Evolutionary conservation across 1,284 basidiomycete genomes (phyloP).

Genomic region (Vanrija sp.): DNA sequence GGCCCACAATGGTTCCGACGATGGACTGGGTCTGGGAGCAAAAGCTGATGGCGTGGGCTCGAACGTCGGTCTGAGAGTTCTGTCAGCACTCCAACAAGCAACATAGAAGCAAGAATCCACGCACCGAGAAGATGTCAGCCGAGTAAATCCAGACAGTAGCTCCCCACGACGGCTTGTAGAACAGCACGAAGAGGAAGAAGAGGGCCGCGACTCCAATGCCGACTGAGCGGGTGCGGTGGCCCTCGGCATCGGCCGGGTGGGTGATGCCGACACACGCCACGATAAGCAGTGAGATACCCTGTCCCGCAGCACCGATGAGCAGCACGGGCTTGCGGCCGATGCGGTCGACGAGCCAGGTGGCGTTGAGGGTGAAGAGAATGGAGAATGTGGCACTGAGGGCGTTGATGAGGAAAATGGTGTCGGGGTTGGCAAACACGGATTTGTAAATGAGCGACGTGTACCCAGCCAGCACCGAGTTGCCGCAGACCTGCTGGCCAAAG

Average conservation of each 20-base stretch:
- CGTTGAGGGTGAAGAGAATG: slow-evolving; percentile 19
- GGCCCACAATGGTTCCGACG: slow-evolving; percentile 17
- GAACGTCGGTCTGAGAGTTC: slow-evolving; percentile 10
- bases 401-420: slow-evolving; percentile 23
- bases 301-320: slow-evolving; percentile 13
- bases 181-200: slow-evolving; percentile 16
- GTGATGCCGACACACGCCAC: slow-evolving; percentile 13
- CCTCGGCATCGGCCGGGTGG: slow-evolving; percentile 5
- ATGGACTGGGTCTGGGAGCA: slow-evolving; percentile 18
- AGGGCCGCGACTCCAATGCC: slow-evolving; percentile 17
- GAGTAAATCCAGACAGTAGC: slow-evolving; percentile 24
- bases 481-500: slow-evolving; percentile 20
- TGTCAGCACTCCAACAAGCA: too few relatives aligned
- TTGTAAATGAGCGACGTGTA: slow-evolving; percentile 24
- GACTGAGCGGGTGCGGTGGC: slow-evolving; percentile 14
- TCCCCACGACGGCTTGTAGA: slow-evolving; percentile 24
- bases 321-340: slow-evolving; percentile 9
- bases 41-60: slow-evolving; percentile 19
- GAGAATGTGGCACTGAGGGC: slow-evolving; percentile 15
- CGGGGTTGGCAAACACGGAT: slow-evolving; percentile 12
- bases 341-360: slow-evolving; percentile 8
- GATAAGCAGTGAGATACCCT: slow-evolving; percentile 15
- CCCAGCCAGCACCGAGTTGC: slow-evolving; percentile 13
- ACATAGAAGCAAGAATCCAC: too few relatives aligned
- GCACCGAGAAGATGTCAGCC: slow-evolving; percentile 16